phyloP scores from a whole-genome alignment of 2,329 filamentous ascomycete species.

The Sporothrix brunneoviolacea region DNA sequence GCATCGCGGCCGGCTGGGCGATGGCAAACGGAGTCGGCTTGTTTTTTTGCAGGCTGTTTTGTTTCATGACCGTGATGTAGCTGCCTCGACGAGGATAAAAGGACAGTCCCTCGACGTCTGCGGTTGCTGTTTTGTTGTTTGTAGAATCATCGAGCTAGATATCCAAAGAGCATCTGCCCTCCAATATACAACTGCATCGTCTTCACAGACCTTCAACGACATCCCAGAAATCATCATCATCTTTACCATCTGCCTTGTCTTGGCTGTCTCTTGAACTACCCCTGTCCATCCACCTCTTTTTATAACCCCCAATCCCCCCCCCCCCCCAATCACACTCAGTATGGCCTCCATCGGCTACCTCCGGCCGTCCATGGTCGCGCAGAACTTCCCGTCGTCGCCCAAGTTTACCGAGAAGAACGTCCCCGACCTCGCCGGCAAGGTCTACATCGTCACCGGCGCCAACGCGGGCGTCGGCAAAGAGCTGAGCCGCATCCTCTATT shows the following conservation, averaged over 20 bases:
- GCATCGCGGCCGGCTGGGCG: too few species aligned
- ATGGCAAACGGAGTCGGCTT: conserved; percentile 2
- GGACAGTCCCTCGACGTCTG: too few species aligned
- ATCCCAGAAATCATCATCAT: too few species aligned
- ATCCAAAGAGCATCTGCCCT: too few species aligned
- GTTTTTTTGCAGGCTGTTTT: too few species aligned
- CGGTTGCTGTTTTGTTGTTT: too few species aligned
- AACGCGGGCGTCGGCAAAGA: conserved; percentile 39
- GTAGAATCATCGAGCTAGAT: too few species aligned
- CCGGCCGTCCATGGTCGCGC: conserved; percentile 13
- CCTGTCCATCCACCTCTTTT: neutral
- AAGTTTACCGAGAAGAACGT: conserved; percentile 27
- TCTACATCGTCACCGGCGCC: conserved; percentile 40
- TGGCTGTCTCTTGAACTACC: neutral
- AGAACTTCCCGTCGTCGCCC: conserved; percentile 24
- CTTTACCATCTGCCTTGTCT: too few species aligned
- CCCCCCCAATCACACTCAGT: neutral
- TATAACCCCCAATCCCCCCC: neutral
- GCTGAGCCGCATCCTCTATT: conserved; percentile 43
- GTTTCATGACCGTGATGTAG: too few species aligned
- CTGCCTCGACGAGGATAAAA: too few species aligned
- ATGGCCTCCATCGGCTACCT: conserved; percentile 7
- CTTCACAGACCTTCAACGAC: too few species aligned
- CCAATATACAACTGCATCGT: too few species aligned
- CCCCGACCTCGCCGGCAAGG: conserved; percentile 24